Evolutionary conservation across 306 rosid genomes (phyloP).

Genomic region (Trifolium dubium): DNA sequence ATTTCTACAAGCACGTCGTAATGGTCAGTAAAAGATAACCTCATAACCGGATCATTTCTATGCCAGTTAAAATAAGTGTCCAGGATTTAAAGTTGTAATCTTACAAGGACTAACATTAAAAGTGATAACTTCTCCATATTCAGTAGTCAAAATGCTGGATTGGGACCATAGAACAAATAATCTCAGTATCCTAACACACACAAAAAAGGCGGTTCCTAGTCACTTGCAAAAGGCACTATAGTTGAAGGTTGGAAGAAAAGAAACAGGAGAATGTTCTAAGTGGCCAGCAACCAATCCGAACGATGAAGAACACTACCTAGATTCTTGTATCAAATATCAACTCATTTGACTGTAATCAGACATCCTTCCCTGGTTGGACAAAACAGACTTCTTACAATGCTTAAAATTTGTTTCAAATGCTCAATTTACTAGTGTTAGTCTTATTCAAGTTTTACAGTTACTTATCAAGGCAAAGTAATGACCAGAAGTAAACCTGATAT

Average conservation of each 20-base stretch:
- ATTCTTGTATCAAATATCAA: constrained; percentile 20
- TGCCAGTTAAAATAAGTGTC: constrained; percentile 15
- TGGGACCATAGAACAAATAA: constrained; percentile 12
- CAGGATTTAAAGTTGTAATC: constrained; percentile 20
- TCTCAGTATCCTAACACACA: constrained; percentile 4
- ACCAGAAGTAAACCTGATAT: constrained; percentile 76
- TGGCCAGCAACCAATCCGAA: constrained; percentile 9
- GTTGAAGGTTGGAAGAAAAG: not conserved
- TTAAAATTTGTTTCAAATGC: constrained; percentile 32
- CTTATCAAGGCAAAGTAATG: constrained; percentile 26
- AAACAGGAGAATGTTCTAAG: constrained; percentile 29
- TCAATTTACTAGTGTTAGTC: constrained; percentile 7
- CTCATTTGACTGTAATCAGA: constrained; percentile 32
- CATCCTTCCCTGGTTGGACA: constrained; percentile 21
- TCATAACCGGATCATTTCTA: not conserved
- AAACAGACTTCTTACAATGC: constrained; percentile 24
- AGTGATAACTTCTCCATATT: constrained; percentile 27
- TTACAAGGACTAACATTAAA: constrained; percentile 8
- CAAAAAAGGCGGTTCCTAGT: constrained; percentile 19
- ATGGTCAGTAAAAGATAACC: constrained; percentile 26
- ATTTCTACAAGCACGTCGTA: constrained; percentile 3
- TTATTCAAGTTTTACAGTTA: constrained; percentile 5
- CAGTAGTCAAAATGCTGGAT: constrained; percentile 32
- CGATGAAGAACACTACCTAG: constrained; percentile 28
- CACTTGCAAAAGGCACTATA: not conserved